Percentiles rank a stretch among this genome's conserved stretches.
Evolutionary conservation across 202 grass and related monocot species (phyloP).

Genomic region (Elaeis oleifera): DNA sequence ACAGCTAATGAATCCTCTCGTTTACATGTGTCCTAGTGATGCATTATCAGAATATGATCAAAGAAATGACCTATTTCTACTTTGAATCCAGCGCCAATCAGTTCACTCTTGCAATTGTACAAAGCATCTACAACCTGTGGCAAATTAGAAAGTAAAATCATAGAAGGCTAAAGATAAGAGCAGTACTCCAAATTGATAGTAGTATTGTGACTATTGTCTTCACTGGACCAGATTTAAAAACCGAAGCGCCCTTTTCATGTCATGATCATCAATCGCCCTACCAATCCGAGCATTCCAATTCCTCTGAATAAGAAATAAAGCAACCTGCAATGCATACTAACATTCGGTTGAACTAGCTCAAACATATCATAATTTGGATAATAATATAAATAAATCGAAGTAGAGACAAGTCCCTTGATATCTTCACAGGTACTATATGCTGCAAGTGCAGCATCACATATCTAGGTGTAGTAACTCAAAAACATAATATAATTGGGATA

Average conservation of each 20-base stretch:
- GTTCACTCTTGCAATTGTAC: constrained; percentile 99
- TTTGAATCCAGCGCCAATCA: constrained; percentile 97
- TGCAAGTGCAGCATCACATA: too few species aligned
- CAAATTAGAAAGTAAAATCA: not conserved
- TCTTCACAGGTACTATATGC: too few species aligned
- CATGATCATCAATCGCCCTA: constrained; percentile 69
- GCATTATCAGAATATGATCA: not conserved
- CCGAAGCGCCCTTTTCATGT: constrained; percentile 83
- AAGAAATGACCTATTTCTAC: constrained; percentile 78
- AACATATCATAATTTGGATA: too few species aligned
- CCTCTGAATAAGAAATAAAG: constrained; percentile 99
- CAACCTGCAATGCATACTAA: constrained; percentile 44
- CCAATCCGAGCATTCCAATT: constrained; percentile 25
- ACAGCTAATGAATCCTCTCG: too few species aligned
- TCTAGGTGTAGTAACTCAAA: too few species aligned
- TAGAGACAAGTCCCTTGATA: too few species aligned
- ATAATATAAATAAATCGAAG: too few species aligned
- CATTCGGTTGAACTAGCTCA: too few species aligned
- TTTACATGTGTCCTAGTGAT: too few species aligned
- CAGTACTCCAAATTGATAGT: not conserved
- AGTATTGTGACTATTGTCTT: constrained; percentile 9
- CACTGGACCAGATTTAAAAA: constrained; percentile 96
- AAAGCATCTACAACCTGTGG: constrained; percentile 92
- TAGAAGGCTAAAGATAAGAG: not conserved
- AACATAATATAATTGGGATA: too few species aligned